Evolutionary conservation across 441 rosid genomes (phyloP), one percentile per base, ranked within the genome.

Genomic region (Brassica balearica): DNA sequence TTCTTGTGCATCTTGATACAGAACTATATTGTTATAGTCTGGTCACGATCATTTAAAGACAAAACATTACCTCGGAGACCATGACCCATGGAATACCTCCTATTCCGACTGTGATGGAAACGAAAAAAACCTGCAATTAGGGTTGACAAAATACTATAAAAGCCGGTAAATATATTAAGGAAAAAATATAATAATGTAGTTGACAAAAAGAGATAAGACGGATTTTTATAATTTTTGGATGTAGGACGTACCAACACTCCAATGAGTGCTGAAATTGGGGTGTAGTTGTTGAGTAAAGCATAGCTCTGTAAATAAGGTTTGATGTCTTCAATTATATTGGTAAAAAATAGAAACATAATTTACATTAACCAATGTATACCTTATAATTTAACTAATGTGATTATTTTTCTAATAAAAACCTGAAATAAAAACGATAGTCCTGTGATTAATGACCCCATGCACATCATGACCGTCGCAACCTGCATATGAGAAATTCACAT

Each of bases 21-120:
- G 29, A 12, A 8, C 11, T 53, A 15, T 69, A 53, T 29, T 32
- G 29, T 17, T 17, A 55, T 14, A 53, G 60, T 23, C 3, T 51
- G 12, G 3, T 70, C 15, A 70, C 25, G 15, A 62, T 6, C 6
- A 62, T 55, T 0, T 60, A 3, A 65, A 9, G 15, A 34, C 2
- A 38, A 58, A 8, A 12, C 22, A 66, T 65, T 77, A 91, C 93
- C 92, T 91, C 96, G 6, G 92, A 87, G 72, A 89, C 83, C 41
- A 89, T 83, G 66, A 88, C 73, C 93, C 93, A 89, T 17, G 90
- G 88, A 51, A 89, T 81, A 61, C 90, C 90, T 23, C 75, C 83
- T 27, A 88, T 69, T 66, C 92, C 93, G 2, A 86, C 59, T 23
- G 85, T 74, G 8, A 69, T 75, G 17, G 88, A 68, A 10, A 36